phyloP scores from a whole-genome alignment of 441 rosid genomes.

The Adansonia madagascariensis region DNA sequence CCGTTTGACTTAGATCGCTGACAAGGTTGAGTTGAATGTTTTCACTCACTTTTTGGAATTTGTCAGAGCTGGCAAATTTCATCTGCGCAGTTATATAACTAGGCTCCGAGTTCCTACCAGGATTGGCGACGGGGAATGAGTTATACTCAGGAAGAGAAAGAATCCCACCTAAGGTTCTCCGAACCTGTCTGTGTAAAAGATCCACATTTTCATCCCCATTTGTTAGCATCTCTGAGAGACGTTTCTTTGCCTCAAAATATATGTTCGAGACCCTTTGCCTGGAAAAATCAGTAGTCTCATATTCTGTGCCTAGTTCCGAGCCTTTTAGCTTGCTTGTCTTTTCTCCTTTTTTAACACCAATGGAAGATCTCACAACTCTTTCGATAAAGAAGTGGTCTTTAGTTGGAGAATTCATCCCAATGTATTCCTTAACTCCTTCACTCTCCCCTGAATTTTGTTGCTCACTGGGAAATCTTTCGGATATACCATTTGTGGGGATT shows the following conservation, averaged over 20 bases:
- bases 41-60: conserved; percentile 42
- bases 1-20: conserved; percentile 38
- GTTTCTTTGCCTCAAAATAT: conserved; percentile 89
- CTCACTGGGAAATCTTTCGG: conserved; percentile 34
- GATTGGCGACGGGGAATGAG: conserved; percentile 68
- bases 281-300: conserved; percentile 37
- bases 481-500: conserved; percentile 36
- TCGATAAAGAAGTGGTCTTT: conserved; percentile 91
- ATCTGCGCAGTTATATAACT: conserved; percentile 50
- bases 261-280: conserved; percentile 53
- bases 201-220: conserved; percentile 50
- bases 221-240: conserved; percentile 78
- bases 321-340: conserved; percentile 43
- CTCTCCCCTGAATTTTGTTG: conserved; percentile 30
- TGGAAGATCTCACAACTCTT: conserved; percentile 65
- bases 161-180: conserved; percentile 74
- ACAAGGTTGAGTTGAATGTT: conserved; percentile 46
- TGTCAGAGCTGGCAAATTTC: conserved; percentile 50
- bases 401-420: conserved; percentile 56
- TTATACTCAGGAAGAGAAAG: conserved; percentile 78
- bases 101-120: conserved; percentile 57
- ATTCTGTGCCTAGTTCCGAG: conserved; percentile 41
- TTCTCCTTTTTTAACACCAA: conserved; percentile 45
- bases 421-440: conserved; percentile 50
- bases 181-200: conserved; percentile 47